phyloP scores from a whole-genome alignment of 2,329 filamentous ascomycete species.

The Juglanconis oblonga region DNA sequence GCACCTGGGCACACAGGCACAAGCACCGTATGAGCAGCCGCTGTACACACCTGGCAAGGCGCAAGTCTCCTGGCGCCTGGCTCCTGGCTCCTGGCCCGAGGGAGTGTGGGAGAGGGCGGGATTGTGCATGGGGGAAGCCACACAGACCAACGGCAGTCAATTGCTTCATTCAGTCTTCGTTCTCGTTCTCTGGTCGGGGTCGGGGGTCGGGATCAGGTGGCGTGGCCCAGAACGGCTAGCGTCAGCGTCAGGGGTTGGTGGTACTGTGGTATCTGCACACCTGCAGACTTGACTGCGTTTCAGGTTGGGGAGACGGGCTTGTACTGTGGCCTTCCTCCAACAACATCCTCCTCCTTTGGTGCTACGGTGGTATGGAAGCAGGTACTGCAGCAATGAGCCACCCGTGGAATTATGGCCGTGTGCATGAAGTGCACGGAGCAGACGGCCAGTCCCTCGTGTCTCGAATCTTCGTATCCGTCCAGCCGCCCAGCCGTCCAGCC shows the following conservation, averaged over 20 bases:
- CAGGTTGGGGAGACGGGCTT: background rate
- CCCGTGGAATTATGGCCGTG: background rate
- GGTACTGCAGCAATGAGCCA: too few relatives aligned
- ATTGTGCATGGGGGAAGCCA: background rate
- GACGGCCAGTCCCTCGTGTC: background rate
- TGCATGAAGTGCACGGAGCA: background rate
- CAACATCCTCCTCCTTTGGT: background rate
- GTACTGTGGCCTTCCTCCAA: background rate
- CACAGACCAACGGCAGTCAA: background rate
- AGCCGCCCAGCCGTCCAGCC: background rate
- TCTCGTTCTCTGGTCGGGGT: background rate
- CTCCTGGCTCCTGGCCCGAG: too few relatives aligned
- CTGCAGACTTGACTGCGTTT: background rate
- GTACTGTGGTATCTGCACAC: too few relatives aligned
- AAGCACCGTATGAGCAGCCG: background rate
- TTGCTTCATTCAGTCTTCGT: background rate
- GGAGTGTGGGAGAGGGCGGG: too few relatives aligned
- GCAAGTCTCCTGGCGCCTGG: too few relatives aligned
- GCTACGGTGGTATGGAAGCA: background rate
- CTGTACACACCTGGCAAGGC: too few relatives aligned
- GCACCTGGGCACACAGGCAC: background rate
- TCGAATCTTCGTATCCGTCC: background rate
- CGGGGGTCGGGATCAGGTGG: background rate
- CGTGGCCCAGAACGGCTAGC: constrained; percentile 14
- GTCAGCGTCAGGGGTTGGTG: background rate